phyloP scores from a whole-genome alignment of 257 asterid species.

The Apocynum venetum region DNA sequence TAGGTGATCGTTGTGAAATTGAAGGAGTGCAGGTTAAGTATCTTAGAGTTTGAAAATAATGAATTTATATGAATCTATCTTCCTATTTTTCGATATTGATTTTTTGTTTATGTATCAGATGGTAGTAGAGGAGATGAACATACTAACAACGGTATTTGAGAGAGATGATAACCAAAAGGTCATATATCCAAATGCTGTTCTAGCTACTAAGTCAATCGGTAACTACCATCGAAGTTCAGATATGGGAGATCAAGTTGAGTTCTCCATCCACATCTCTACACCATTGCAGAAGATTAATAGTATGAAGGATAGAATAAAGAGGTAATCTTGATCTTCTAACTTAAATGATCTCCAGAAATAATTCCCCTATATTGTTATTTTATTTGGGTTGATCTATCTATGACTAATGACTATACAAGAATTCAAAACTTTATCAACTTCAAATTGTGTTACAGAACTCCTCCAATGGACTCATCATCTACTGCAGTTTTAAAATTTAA shows the following conservation, averaged over 20 bases:
- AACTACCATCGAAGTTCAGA: conserved; percentile 17
- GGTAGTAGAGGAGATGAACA: conserved; percentile 23
- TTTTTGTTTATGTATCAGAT: conserved; percentile 11
- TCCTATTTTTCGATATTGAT: neutral
- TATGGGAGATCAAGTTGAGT: conserved; percentile 14
- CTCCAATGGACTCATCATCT: neutral
- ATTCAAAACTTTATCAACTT: neutral
- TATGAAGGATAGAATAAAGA: conserved; percentile 8
- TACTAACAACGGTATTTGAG: conserved; percentile 16
- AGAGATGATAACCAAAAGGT: conserved; percentile 17
- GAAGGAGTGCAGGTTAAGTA: conserved; percentile 15
- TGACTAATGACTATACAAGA: neutral
- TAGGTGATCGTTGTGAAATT: conserved; percentile 19
- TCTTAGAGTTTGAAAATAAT: too few species aligned
- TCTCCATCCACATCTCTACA: conserved; percentile 19
- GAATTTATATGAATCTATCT: neutral
- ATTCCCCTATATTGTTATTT: neutral
- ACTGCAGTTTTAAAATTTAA: neutral
- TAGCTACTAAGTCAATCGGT: conserved; percentile 15
- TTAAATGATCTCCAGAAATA: too few species aligned
- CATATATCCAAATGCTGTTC: conserved; percentile 12
- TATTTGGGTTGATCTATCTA: neutral
- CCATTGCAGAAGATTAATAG: conserved; percentile 15
- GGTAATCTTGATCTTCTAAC: neutral
- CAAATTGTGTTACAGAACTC: neutral